Base-by-base conservation (phyloP, 176 grass and related monocot species). In the Calamus simplicifolius region DNA sequence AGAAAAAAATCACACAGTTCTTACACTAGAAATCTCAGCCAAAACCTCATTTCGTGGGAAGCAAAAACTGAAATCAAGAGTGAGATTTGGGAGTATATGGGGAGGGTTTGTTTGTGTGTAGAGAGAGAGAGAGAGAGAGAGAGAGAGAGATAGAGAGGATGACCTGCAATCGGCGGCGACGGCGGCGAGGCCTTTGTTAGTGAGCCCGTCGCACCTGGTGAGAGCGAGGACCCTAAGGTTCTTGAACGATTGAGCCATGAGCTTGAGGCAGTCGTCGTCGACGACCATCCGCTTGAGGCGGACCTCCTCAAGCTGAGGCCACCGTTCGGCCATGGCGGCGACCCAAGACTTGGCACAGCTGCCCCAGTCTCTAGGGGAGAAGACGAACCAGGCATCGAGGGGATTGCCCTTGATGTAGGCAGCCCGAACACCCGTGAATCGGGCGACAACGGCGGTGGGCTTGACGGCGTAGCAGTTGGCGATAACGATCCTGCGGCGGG, bases 241-340 rank as follows among this genome's bases (percentile, higher is more conserved):
- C 54, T 72, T 76, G 67, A 89, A 89, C 7, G 74, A 85, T 0
- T 77, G 58, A 5, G 86, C 81, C 16, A 85, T 81, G 67, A 81
- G 62, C 71, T 89, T 81, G 38, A 89, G 81, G 67, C 86, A 89
- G 35, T 89, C 86, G 71, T 89, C 86, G 43, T 81, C 75, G 67
- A 89, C 78, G 30, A 79, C 74, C 86, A 89, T 89, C 70, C 86
- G 66, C 71, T 89, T 89, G 58, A 89, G 71, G 62, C 74, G 77
- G 17, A 89, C 67, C 81, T 89, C 86, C 81, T 89, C 86, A 26
- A 90, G 82, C 29, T 75, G 71, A 63, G 87, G 71, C 87, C 82
- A 90, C 1, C 75, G 74, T 4, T 72, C 81, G 7, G 81, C 86
- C 49, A 82, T 82, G 12, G 86, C 81, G 52, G 59, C 67, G 19